These are phyloP conservation scores for Castanea crenata DNA, from an alignment of 306 rosid species.

Conservation along the genomic window DNA sequence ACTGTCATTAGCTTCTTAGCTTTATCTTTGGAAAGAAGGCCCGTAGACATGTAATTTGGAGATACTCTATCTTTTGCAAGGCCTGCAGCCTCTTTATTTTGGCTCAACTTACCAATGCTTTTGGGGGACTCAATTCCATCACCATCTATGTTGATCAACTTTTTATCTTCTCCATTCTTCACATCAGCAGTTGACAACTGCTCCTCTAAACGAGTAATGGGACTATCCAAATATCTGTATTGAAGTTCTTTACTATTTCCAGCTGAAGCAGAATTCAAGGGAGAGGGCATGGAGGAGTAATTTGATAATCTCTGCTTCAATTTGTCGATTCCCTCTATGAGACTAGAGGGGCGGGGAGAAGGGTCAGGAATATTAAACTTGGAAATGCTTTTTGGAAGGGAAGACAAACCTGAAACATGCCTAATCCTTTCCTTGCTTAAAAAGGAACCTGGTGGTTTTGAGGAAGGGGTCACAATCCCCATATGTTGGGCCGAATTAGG, in stretches of 20 bases:
- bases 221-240: slow-evolving; percentile 35
- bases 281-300: slow-evolving; percentile 47
- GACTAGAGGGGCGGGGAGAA: slow-evolving; percentile 52
- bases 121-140: slow-evolving; percentile 29
- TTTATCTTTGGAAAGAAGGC: slow-evolving; percentile 22
- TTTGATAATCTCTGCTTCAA: slow-evolving; percentile 52
- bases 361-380: slow-evolving; percentile 39
- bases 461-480: slow-evolving; percentile 41
- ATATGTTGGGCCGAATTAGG: slow-evolving; percentile 36
- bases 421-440: slow-evolving; percentile 25
- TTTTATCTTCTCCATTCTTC: slow-evolving; percentile 25
- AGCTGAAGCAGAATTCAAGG: slow-evolving; percentile 22
- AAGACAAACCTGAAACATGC: slow-evolving; percentile 29
- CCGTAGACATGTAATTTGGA: slow-evolving; percentile 11
- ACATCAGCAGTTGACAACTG: slow-evolving; percentile 31
- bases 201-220: slow-evolving; percentile 38
- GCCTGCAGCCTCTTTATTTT: slow-evolving; percentile 29
- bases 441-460: slow-evolving; percentile 23
- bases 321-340: slow-evolving; percentile 56
- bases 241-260: slow-evolving; percentile 25
- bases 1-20: slow-evolving; percentile 20
- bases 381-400: slow-evolving; percentile 51
- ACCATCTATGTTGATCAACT: slow-evolving; percentile 31
- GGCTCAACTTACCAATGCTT: slow-evolving; percentile 31
- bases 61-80: slow-evolving; percentile 28